Base-by-base conservation (phyloP, 495 filamentous ascomycete genomes). In the Aspergillus campestris region DNA sequence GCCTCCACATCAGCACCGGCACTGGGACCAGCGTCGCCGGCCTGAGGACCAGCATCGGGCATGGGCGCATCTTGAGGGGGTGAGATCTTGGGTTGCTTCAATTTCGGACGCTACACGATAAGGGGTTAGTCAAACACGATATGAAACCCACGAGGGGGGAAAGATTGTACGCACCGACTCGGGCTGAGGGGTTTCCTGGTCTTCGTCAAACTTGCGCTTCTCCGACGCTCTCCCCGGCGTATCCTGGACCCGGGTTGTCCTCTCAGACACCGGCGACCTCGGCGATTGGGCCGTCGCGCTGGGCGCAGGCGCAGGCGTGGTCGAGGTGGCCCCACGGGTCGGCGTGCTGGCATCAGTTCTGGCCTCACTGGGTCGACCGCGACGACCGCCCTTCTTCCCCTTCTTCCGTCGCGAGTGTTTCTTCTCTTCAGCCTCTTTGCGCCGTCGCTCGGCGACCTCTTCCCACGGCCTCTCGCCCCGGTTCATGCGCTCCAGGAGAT, bases 381-480 rank as follows among this genome's bases (percentile, higher is more conserved):
- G 60, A 38, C 61, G 59, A 38, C 53, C 53, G 15, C 69, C 67
- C 59, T 69, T 70, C 54, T 73, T 74, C 41, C 69, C 63, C 57
- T 71, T 71, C 60, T 65, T 72, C 37, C 58, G 63, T 36, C 59
- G 66, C n/a, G 62, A 57, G 34, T 39, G 59, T 52, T 69, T 72
- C 47, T 74, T 67, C 44, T 78, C 73, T 38, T 71, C 68, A 13
- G 69, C 66, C 38, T 71, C 70, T 47, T 59, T 68, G 46, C 73
- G 68, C 69, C 80, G 58, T 59, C 67, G 54, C 64, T 76, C 54
- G 56, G 77, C 58, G 11, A 78, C 71, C 43, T 79, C 78, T 64
- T 91, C 87, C 89, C 88, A 95, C 3, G 87, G 86, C 60, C 77
- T 84, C 67, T 94, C 89, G 9, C 92, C 92, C 5, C 73, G 77